These are phyloP conservation scores for Naegleria gruberi DNA, from an alignment of 208 protist species.

Conservation along the genomic window DNA sequence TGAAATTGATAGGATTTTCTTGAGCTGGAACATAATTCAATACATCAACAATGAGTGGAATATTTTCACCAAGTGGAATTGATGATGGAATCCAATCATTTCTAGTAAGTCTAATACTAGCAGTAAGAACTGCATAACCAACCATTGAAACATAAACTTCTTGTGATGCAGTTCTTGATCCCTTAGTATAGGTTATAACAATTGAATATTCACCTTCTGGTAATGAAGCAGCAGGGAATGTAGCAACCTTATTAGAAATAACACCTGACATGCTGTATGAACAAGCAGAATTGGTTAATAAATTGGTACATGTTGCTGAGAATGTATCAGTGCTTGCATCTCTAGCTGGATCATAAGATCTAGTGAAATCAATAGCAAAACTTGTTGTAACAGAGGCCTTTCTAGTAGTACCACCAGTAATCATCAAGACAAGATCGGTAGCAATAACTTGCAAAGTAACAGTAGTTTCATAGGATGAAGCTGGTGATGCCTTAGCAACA, in stretches of 20 bases:
- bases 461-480: background rate
- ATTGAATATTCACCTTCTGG: background rate
- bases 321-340: background rate
- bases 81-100: background rate
- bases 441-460: background rate
- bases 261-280: background rate
- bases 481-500: background rate
- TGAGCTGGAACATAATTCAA: background rate
- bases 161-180: background rate
- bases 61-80: background rate
- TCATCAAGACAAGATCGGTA: background rate
- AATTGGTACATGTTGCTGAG: background rate
- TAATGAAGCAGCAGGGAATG: background rate
- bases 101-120: background rate
- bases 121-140: background rate
- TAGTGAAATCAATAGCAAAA: background rate
- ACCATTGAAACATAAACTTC: background rate
- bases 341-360: background rate
- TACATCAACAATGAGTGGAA: background rate
- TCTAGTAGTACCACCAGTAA: background rate
- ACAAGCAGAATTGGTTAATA: background rate
- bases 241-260: background rate
- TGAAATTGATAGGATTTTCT: background rate
- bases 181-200: background rate
- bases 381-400: background rate